phyloP scores from a whole-genome alignment of 352 stramenopile species.

The Phytophthora quininea region DNA sequence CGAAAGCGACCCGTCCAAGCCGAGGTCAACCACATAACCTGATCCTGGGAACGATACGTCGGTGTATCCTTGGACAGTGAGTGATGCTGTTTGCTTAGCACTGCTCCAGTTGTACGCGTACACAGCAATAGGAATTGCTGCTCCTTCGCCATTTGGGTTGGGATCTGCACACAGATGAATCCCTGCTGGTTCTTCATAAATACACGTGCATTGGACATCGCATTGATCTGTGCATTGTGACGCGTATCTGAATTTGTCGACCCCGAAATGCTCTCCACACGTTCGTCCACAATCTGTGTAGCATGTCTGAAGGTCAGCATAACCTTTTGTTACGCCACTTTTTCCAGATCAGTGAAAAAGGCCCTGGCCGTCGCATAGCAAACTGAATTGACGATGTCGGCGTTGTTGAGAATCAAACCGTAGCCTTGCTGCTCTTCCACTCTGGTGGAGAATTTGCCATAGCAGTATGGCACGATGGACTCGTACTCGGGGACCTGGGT shows the following conservation, averaged over 20 bases:
- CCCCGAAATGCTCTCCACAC: slow-evolving; percentile 58
- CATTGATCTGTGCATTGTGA: slow-evolving; percentile 50
- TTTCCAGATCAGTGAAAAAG: slow-evolving; percentile 50
- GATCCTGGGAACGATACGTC: slow-evolving; percentile 51
- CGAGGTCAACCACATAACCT: slow-evolving; percentile 66
- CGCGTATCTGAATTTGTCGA: slow-evolving; percentile 61
- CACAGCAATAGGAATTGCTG: slow-evolving; percentile 35
- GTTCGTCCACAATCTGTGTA: slow-evolving; percentile 50
- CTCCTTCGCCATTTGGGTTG: slow-evolving; percentile 51
- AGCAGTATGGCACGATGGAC: slow-evolving; percentile 68
- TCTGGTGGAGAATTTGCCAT: slow-evolving; percentile 42
- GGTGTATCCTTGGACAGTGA: slow-evolving; percentile 36
- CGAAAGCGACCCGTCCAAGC: slow-evolving; percentile 40
- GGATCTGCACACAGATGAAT: slow-evolving; percentile 54
- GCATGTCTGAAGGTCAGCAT: slow-evolving; percentile 60
- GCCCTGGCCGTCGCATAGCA: slow-evolving; percentile 49
- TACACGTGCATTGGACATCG: slow-evolving; percentile 64
- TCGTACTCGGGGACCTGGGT: slow-evolving; percentile 66
- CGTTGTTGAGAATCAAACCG: slow-evolving; percentile 66
- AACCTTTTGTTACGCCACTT: slow-evolving; percentile 41
- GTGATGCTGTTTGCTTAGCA: slow-evolving; percentile 22
- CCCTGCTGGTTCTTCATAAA: slow-evolving; percentile 64
- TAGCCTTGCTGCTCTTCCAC: slow-evolving; percentile 55
- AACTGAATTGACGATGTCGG: slow-evolving; percentile 44
- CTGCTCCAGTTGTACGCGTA: slow-evolving; percentile 69